Percentiles rank a stretch among this genome's conserved stretches.
Evolutionary conservation across 306 rosid species (phyloP).

Genomic region (Sechiopsis laciniata): DNA sequence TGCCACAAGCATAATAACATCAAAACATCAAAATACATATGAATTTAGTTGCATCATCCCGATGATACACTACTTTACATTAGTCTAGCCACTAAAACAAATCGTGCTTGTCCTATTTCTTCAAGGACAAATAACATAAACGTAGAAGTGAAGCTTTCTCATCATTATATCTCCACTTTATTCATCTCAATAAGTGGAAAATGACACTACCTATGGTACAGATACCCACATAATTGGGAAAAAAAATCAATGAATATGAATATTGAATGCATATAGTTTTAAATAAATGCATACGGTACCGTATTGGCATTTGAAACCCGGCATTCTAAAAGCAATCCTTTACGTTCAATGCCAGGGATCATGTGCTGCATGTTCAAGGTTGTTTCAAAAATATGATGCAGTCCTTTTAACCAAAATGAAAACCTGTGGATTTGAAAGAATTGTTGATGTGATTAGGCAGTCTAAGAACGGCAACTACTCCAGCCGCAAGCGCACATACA

Average conservation of each 20-base stretch:
- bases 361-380: conserved; percentile 28
- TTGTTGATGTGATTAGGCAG: conserved; percentile 52
- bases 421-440: conserved; percentile 58
- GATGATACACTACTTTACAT: background rate
- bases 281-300: conserved; percentile 6
- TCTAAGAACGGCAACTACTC: conserved; percentile 54
- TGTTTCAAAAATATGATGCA: background rate
- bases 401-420: conserved; percentile 55
- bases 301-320: conserved; percentile 13
- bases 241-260: conserved; percentile 61
- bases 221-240: conserved; percentile 31
- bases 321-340: conserved; percentile 27
- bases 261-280: conserved; percentile 28
- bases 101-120: background rate
- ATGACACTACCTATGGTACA: conserved; percentile 41
- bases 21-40: background rate
- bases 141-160: background rate
- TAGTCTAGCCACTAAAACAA: background rate
- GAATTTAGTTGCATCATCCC: background rate
- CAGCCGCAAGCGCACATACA: conserved; percentile 63
- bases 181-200: conserved; percentile 26
- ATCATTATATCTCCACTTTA: conserved; percentile 31
- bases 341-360: conserved; percentile 25
- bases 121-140: background rate
- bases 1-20: background rate